These are phyloP conservation scores for Elsinoe necatrix DNA, from an alignment of 2,329 filamentous ascomycete genomes.

Conservation along the genomic window DNA sequence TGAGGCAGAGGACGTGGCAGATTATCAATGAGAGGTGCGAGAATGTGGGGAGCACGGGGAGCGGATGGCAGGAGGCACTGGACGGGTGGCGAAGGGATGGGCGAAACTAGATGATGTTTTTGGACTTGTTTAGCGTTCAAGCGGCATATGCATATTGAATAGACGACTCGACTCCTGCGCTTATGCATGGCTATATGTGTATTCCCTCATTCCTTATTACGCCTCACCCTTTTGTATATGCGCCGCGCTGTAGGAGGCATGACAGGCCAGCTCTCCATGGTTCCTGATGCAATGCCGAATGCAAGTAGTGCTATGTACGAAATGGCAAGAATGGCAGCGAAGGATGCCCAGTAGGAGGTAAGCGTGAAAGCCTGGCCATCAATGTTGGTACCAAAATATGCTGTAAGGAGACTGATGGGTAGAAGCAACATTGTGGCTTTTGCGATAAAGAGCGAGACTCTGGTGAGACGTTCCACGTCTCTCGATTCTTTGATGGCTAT, in stretches of 20 bases:
- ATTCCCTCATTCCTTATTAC: not conserved
- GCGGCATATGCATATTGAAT: slow-evolving; percentile 6
- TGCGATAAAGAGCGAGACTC: slow-evolving; percentile 62
- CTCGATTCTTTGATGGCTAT: slow-evolving; percentile 67
- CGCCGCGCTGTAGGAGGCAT: slow-evolving; percentile 1
- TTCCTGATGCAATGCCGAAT: slow-evolving; percentile 51
- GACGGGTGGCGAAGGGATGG: slow-evolving; percentile 48
- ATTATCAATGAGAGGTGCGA: slow-evolving; percentile 68
- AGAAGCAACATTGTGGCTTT: slow-evolving; percentile 70
- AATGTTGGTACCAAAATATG: slow-evolving; percentile 63
- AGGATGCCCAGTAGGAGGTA: slow-evolving; percentile 59
- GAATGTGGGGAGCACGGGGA: slow-evolving; percentile 34
- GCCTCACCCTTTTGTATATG: not conserved
- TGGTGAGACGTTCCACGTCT: slow-evolving; percentile 61
- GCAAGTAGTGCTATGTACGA: slow-evolving; percentile 51
- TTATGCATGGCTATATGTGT: not conserved
- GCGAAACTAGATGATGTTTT: not conserved
- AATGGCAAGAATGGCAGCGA: slow-evolving; percentile 53
- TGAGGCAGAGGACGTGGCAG: slow-evolving; percentile 74
- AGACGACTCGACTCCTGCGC: slow-evolving; percentile 5
- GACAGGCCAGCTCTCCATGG: slow-evolving; percentile 37
- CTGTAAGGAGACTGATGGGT: slow-evolving; percentile 65
- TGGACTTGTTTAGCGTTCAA: slow-evolving; percentile 4
- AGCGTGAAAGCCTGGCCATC: slow-evolving; percentile 52
- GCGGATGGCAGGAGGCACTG: slow-evolving; percentile 51